Evolutionary conservation across 1,284 basidiomycete genomes (phyloP), one percentile per base, ranked within the genome.

Genomic region (Trichosporon sp.): DNA sequence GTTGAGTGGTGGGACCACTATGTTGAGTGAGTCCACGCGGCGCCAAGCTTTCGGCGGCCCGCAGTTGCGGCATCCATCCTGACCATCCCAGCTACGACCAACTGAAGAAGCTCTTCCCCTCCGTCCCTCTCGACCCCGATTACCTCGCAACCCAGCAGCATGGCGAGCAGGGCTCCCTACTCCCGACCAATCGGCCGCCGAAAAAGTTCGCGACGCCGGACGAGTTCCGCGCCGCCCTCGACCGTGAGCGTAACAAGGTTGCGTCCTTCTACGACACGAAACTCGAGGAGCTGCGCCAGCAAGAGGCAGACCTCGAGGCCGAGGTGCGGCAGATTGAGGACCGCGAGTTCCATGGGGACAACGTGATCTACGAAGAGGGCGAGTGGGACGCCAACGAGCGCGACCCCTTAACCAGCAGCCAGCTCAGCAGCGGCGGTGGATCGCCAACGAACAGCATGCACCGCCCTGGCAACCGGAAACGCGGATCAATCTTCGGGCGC

Each of bases 1-100:
- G 87, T 93, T 1, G 95, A 98, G 73, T 98, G 95, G 95, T 91
- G 91, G 88, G 91, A 94, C 76, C 89, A 95, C 73, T 98, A 98
- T 80, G 91, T 98, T 71, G 83, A 84, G 80, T 83, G 68, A 74
- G 81, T 77, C 12, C 42, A 29, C 29, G 27, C 56, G 18, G 56
- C 29, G 56, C 56, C 56, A 31, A 60, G 56, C 56, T 7, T 31
- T 60, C 27, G 23, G 27, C 25, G 51, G 51, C 51, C 51, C 13
- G 23, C 32, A 35, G 42, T 15, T 18, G 29, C 25, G 69, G 25
- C 65, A 34, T 38, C 47, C 65, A 32, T 23, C 3, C 56, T 65
- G 32, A 65, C 51, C 38, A 27, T 62, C 9, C 13, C 74, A 90
- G 92, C 60, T 95, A 95, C 78, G 92, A 93, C 76, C 85, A 89